Evolutionary conservation across 2,329 filamentous ascomycete species (phyloP), one percentile per base, ranked within the genome.

Genomic region (Blumeria graminis): DNA sequence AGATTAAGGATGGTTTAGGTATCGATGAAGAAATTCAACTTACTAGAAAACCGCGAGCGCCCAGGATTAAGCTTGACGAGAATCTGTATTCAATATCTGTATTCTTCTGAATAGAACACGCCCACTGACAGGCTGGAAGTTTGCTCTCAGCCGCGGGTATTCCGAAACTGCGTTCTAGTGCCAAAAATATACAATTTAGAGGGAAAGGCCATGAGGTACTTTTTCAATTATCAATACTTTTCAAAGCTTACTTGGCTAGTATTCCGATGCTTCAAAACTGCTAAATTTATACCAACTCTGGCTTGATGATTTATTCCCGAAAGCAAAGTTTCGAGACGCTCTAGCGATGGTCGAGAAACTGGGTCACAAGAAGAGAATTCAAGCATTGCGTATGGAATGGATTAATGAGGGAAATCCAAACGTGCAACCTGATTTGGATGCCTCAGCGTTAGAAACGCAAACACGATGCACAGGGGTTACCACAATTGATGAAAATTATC

Each of bases 221-320:
- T 50, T 38, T 45, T 11, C 48, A 11, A 34, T 14, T 11, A 28
- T 13, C 3, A 14, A 43, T 18, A 36, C 34, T 50, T 39, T 33
- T 41, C 22, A 14, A 48, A 34, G 13, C 10, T 56, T 22, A 33
- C 38, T 22, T 14, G 13, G 46, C 1, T 56, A 90, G 81, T 96
- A 92, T 69, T 82, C 84, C 16, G 92, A 98, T 66, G 79, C 88
- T 10, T 77, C 82, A 0, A 79, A 81, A 14, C 75, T 98, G 28
- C 74, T 98, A 52, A 86, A 85, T 28, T 86, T 93, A 66, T 98
- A 96, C 66, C 92, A 96, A 67, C 70, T 94, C 57, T 98, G 92
- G 92, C 82, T 98, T 1, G 90, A 98, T 69, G 88, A 95, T 65
- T 74, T 98, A 11, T 98, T 89, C 65, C 92, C 92, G 11, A 88